These are phyloP conservation scores for Lagenidium giganteum DNA, from an alignment of 352 stramenopile species.

Conservation along the genomic window DNA sequence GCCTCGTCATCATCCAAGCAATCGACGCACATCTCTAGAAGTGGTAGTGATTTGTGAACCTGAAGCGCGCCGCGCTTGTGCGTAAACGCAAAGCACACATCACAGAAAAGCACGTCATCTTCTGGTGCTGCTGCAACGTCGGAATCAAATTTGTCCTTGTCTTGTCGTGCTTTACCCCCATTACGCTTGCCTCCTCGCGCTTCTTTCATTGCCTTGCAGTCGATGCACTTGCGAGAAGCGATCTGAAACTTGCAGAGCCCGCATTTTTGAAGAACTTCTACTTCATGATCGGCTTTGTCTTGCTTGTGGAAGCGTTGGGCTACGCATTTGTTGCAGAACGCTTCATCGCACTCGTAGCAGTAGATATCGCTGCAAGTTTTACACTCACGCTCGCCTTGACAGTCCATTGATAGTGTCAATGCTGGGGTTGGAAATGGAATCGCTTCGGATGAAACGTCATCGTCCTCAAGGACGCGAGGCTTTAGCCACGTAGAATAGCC, in stretches of 20 bases:
- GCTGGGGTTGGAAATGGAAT: conserved; percentile 39
- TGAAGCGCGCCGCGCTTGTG: conserved; percentile 42
- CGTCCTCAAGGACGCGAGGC: conserved; percentile 31
- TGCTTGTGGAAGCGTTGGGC: conserved; percentile 33
- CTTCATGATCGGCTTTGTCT: conserved; percentile 13
- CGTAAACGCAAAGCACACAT: conserved; percentile 56
- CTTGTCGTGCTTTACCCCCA: background rate
- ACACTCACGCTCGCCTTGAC: conserved; percentile 36
- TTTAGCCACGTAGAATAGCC: conserved; percentile 73
- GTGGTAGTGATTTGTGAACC: conserved; percentile 24
- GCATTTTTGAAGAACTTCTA: conserved; percentile 26
- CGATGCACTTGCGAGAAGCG: conserved; percentile 38
- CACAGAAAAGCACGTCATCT: conserved; percentile 41
- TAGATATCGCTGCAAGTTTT: conserved; percentile 45
- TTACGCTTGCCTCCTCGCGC: conserved; percentile 1
- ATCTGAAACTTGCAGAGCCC: conserved; percentile 64
- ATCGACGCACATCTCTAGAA: conserved; percentile 41
- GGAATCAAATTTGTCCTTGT: background rate
- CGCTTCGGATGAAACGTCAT: conserved; percentile 41
- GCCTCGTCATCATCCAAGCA: conserved; percentile 23
- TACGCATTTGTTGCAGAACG: conserved; percentile 48
- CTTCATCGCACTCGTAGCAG: conserved; percentile 54
- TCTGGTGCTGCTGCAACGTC: background rate
- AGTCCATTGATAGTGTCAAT: conserved; percentile 32
- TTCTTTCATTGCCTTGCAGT: conserved; percentile 20